A percentile compares a stretch with the other conserved stretches of the same genome.
Evolutionary conservation across 129 eudicot genomes (phyloP).

Genomic region (Scalesia atractyloides): DNA sequence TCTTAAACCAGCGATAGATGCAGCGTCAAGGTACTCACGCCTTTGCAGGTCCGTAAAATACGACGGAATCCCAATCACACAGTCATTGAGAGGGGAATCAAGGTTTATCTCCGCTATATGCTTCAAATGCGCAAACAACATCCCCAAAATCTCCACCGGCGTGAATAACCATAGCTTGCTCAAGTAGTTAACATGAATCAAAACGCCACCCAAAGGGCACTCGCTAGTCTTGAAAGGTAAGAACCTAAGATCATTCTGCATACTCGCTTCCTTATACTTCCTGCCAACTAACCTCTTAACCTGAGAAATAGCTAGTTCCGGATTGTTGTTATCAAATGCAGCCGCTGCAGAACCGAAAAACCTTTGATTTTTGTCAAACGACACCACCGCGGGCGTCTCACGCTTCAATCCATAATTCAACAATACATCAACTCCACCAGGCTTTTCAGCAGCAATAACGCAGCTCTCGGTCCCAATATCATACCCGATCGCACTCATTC

Average conservation of each 20-base stretch:
- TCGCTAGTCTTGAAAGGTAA: slow-evolving; percentile 64
- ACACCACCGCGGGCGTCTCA: slow-evolving; percentile 76
- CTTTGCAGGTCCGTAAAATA: slow-evolving; percentile 76
- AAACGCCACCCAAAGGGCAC: slow-evolving; percentile 62
- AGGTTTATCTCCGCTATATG: slow-evolving; percentile 68
- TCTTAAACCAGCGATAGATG: slow-evolving; percentile 61
- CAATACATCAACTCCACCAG: slow-evolving; percentile 67
- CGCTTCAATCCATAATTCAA: slow-evolving; percentile 70
- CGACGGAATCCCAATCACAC: slow-evolving; percentile 82
- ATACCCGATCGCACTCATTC: slow-evolving; percentile 78
- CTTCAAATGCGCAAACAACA: slow-evolving; percentile 74
- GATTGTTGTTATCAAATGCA: slow-evolving; percentile 66
- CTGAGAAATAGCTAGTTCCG: slow-evolving; percentile 73
- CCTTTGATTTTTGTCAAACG: slow-evolving; percentile 84
- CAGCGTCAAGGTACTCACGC: slow-evolving; percentile 75
- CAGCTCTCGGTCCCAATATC: slow-evolving; percentile 82
- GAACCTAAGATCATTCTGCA: slow-evolving; percentile 57
- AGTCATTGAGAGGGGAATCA: slow-evolving; percentile 45
- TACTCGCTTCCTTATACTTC: slow-evolving; percentile 41
- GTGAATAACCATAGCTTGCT: slow-evolving; percentile 49
- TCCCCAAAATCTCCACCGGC: slow-evolving; percentile 75
- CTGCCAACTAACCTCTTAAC: slow-evolving; percentile 77
- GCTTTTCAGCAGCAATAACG: slow-evolving; percentile 68
- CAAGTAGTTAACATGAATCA: slow-evolving; percentile 68
- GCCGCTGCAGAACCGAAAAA: slow-evolving; percentile 75